Conservation (phyloP, 1,139 yeast species). For the Candida gigantensis region DNA sequence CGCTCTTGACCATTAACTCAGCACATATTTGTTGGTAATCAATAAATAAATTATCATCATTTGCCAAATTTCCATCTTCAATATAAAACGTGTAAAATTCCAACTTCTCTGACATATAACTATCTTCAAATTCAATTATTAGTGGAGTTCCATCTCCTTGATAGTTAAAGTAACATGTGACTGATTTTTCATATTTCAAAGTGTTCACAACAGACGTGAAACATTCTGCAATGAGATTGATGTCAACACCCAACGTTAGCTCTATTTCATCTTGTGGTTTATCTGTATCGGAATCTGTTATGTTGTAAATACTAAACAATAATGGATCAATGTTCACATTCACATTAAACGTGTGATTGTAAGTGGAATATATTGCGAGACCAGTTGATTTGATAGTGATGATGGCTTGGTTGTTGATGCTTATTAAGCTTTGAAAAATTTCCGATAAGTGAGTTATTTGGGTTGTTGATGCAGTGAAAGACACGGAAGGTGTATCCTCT, state of each 20-base stretch:
- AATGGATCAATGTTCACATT: constrained; percentile 40
- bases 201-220: constrained; percentile 27
- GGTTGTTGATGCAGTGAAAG: constrained; percentile 40
- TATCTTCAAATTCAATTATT: constrained; percentile 70
- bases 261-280: constrained; percentile 18
- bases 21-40: constrained; percentile 53
- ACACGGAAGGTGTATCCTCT: constrained; percentile 1
- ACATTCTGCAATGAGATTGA: constrained; percentile 35
- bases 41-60: constrained; percentile 36
- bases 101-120: constrained; percentile 65
- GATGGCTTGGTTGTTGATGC: constrained; percentile 37
- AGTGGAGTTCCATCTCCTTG: constrained; percentile 65
- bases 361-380: constrained; percentile 36
- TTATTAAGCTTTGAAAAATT: constrained; percentile 33
- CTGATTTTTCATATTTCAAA: constrained; percentile 16
- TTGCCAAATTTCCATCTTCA: constrained; percentile 27
- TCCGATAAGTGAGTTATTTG: constrained; percentile 44
- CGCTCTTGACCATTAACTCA: constrained; percentile 70
- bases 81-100: constrained; percentile 63
- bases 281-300: constrained; percentile 17
- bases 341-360: constrained; percentile 40
- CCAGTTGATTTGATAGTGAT: constrained; percentile 36
- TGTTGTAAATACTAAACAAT: constrained; percentile 33
- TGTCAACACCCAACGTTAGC: constrained; percentile 40
- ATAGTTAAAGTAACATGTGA: constrained; percentile 41